phyloP scores from a whole-genome alignment of 768 basidiomycete species.

The Amanita inopinata region DNA sequence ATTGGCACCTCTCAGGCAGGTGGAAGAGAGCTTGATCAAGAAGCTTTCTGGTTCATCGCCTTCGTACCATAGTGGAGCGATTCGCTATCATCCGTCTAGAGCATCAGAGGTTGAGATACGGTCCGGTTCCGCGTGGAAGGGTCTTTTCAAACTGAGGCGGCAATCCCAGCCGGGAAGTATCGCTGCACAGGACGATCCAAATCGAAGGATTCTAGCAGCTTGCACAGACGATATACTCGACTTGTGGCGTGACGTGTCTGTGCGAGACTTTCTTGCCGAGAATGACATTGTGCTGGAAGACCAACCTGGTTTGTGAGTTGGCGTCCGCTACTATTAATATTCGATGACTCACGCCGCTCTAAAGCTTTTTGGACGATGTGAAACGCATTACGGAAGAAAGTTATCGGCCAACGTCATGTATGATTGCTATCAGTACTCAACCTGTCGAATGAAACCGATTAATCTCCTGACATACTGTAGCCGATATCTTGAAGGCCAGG shows the following conservation, averaged over 20 bases:
- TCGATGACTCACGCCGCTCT: background rate
- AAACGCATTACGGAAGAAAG: slow-evolving; percentile 37
- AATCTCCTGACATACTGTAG: slow-evolving; percentile 19
- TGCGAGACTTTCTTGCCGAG: slow-evolving; percentile 32
- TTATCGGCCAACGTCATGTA: slow-evolving; percentile 46
- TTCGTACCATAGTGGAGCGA: slow-evolving; percentile 8
- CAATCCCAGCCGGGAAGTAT: slow-evolving; percentile 19
- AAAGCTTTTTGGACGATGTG: slow-evolving; percentile 51
- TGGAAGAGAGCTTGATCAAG: slow-evolving; percentile 40
- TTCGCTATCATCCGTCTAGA: slow-evolving; percentile 26
- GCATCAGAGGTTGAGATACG: slow-evolving; percentile 40
- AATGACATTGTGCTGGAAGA: slow-evolving; percentile 42
- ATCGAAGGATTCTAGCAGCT: slow-evolving; percentile 40
- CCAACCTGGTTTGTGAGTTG: slow-evolving; percentile 52
- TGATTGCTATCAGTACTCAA: slow-evolving; percentile 9
- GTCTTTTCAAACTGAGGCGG: slow-evolving; percentile 27
- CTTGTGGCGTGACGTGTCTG: slow-evolving; percentile 40
- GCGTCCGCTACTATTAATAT: slow-evolving; percentile 3
- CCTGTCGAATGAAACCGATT: no score
- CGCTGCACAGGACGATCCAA: slow-evolving; percentile 33
- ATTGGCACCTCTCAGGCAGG: slow-evolving; percentile 44
- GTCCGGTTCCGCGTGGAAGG: slow-evolving; percentile 41
- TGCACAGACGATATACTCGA: slow-evolving; percentile 43
- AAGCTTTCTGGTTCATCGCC: slow-evolving; percentile 26
- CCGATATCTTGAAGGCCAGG: slow-evolving; percentile 56